Evolutionary conservation across 106 monocot species (phyloP), one percentile per base, ranked within the genome.

Genomic region (Xerophyta viscosa): DNA sequence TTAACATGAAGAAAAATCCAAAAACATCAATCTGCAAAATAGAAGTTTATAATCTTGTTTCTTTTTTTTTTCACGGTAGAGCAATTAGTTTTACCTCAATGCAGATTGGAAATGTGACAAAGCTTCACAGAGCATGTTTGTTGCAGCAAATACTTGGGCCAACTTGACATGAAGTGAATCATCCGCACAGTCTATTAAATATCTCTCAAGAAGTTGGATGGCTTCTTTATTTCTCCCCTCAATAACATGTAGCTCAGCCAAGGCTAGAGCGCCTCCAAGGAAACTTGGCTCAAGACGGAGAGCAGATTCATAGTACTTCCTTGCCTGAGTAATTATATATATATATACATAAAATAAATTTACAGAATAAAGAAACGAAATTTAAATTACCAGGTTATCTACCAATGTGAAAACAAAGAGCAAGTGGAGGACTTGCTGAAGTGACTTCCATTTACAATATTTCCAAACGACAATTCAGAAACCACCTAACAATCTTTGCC

Each of bases 81-180:
- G n/a, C n/a, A n/a, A n/a, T n/a, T n/a, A n/a, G n/a, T n/a, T n/a
- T 20, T 56, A 94, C 96, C 96, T 98, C 52, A 98, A 46, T 31
- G 96, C 96, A 74, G 89, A 67, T 72, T 98, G 96, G 64, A 71
- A 98, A 74, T 98, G 96, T 11, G 82, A 82, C 31, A 98, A 78
- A 63, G 96, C 81, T 47, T 98, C 96, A 25, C 73, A 77, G 1
- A 86, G 71, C 78, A 86, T 82, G 70, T 85, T 82, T 25, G 85
- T 89, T 53, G 73, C 96, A 15, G 89, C 84, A 79, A 86, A 86
- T 4, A 98, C 89, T 79, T 98, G 96, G 41, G 96, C 96, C 50
- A 98, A 69, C 57, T 86, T 98, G 50, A 86, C 63, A 45, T 98
- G 96, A 13, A 98, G 77, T 63, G 96, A 89, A 57, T 98, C 96